Evolutionary conservation across 2,329 filamentous ascomycete genomes (phyloP), one percentile per base, ranked within the genome.

Genomic region (Zalaria obscura): DNA sequence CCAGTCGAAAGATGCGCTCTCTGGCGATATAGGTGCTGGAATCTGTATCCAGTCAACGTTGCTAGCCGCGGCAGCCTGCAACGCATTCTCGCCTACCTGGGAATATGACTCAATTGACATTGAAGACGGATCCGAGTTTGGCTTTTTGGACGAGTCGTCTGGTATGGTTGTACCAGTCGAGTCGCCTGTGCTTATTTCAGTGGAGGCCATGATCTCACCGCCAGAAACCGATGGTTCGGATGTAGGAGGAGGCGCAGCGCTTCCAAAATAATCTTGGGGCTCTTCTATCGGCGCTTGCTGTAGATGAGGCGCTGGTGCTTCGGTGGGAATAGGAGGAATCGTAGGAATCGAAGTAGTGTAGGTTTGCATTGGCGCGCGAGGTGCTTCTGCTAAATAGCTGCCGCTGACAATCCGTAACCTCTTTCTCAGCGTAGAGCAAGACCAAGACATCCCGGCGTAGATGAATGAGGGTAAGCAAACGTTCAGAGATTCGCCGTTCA

Each of bases 1-100:
- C 85, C 85, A 91, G 58, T 93, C 85, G 54, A 88, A 89, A 28
- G 76, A 81, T 66, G 49, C 66, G 54, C 40, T 45, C 40, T 58
- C 56, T 10, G 40, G 39, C 9, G 48, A 41, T 4, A 43, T 47
- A 25, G 49, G 18, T n/a, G 55, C 52, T 27, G 50, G 48, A 42
- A 52, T 59, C 43, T 44, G 47, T 36, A 48, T 41, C 41, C 37
- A 44, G 41, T 68, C 54, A 43, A 47, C 42, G 36, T 50, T 45
- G 54, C 59, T 60, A 40, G 59, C 61, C 52, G 50, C 51, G 18
- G 60, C 52, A 44, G 61, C 61, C 39, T 55, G 52, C 41, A 65
- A 57, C 40, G 64, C 60, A 54, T 55, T 63, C 59, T 64, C 60
- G 41, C 63, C 60, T 40, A 60, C 7, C 29, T 7, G n/a, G 7